Evolutionary conservation across 768 basidiomycete species (phyloP).

Genomic region (Scleroderma citrinum): DNA sequence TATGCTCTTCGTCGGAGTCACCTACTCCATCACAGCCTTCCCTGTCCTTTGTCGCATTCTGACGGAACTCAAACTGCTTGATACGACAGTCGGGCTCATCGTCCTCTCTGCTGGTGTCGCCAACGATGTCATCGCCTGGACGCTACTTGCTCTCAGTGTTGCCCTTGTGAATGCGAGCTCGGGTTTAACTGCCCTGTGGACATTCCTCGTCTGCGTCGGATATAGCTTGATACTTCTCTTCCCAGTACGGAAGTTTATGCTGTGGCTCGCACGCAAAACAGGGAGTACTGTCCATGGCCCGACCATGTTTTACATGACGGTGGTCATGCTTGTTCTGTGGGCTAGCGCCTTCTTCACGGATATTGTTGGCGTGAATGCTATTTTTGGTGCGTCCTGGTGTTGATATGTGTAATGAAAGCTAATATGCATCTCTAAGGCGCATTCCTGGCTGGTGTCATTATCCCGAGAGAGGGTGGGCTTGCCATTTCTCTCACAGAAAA

Average conservation of each 20-base stretch:
- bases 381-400: slow-evolving; percentile 56
- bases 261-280: slow-evolving; percentile 69
- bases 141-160: slow-evolving; percentile 81
- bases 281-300: slow-evolving; percentile 82
- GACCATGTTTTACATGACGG: slow-evolving; percentile 83
- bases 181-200: slow-evolving; percentile 80
- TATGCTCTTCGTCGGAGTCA: slow-evolving; percentile 91
- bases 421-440: slow-evolving; percentile 42
- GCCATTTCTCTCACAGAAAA: slow-evolving; percentile 85
- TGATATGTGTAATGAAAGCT: neutral
- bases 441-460: slow-evolving; percentile 74
- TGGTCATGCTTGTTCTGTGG: slow-evolving; percentile 75
- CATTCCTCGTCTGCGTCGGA: slow-evolving; percentile 72
- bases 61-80: slow-evolving; percentile 82
- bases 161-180: slow-evolving; percentile 86
- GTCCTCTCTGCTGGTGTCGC: slow-evolving; percentile 91
- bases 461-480: slow-evolving; percentile 85
- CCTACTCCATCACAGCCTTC: slow-evolving; percentile 85
- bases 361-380: slow-evolving; percentile 89
- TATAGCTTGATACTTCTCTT: slow-evolving; percentile 77
- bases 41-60: slow-evolving; percentile 88
- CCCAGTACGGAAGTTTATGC: slow-evolving; percentile 53
- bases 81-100: slow-evolving; percentile 89
- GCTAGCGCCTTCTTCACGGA: slow-evolving; percentile 91
- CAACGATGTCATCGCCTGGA: slow-evolving; percentile 87